Base-by-base conservation (phyloP, 139 green algal species). In the Chlamydomonas sphaeroides region DNA sequence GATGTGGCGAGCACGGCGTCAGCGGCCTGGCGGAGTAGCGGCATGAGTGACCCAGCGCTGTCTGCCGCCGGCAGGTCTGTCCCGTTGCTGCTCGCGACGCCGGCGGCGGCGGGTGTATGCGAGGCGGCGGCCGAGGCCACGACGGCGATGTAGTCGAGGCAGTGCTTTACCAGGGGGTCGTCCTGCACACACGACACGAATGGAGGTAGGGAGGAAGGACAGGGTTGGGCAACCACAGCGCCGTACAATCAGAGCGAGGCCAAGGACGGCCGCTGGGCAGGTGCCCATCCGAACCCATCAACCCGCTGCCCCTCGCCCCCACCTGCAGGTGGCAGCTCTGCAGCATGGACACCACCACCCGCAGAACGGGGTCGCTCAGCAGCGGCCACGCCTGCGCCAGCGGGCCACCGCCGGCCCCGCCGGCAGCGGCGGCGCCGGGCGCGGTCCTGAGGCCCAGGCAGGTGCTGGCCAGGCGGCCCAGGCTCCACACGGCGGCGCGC, bases 141-240 rank as follows among this genome's bases (percentile, higher is more conserved):
- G 6, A 88, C 78, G 10, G 78, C 78, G 72, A 88, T 86, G 57
- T 86, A 88, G 61, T 86, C 78, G 61, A 88, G 32, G 83, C 84
- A 88, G 62, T 88, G 84, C 42, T 88, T 88, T 1, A 88, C 78
- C 14, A 88, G 62, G 17, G 78, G 68, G 33, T 88, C 84, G 78
- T 88, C 78, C 84, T 86, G 68, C n/a, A n/a, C n/a, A n/a, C n/a
- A n/a, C n/a, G n/a, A n/a, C n/a, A n/a, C n/a, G n/a, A n/a, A n/a
- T n/a, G n/a, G n/a, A n/a, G n/a, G n/a, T n/a, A n/a, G n/a, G n/a
- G n/a, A n/a, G n/a, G n/a, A n/a, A n/a, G n/a, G n/a, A n/a, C n/a
- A n/a, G n/a, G n/a, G n/a, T n/a, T n/a, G n/a, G n/a, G n/a, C n/a
- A n/a, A n/a, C n/a, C n/a, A n/a, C n/a, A n/a, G n/a, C n/a, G n/a